A percentile compares a stretch with the other conserved stretches of the same genome.
phyloP scores from a whole-genome alignment of 352 stramenopile species.

The Globisporangium takayamanum region DNA sequence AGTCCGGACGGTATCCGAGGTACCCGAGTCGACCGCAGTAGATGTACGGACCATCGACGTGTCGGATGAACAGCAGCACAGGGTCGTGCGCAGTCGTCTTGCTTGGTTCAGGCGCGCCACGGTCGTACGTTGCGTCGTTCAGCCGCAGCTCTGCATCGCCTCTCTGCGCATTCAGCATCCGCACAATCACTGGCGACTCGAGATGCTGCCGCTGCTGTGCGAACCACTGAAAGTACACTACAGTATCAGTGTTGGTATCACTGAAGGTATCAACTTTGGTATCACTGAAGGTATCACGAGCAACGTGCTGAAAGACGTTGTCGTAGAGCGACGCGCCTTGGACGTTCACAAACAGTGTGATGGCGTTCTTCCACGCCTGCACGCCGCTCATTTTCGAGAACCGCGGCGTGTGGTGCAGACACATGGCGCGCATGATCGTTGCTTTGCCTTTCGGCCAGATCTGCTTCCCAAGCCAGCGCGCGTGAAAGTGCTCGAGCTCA shows the following conservation, averaged over 20 bases:
- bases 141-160: constrained; percentile 27
- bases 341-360: constrained; percentile 54
- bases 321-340: constrained; percentile 28
- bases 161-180: constrained; percentile 20
- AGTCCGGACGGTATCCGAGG: constrained; percentile 24
- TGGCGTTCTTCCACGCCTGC: constrained; percentile 44
- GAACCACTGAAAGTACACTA: constrained; percentile 59
- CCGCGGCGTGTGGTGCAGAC: constrained; percentile 14
- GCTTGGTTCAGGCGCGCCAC: neutral
- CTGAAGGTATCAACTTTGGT: neutral
- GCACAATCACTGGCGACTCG: constrained; percentile 23
- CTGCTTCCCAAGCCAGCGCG: constrained; percentile 40
- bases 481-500: constrained; percentile 36
- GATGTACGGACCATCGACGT: constrained; percentile 52
- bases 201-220: constrained; percentile 26
- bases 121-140: constrained; percentile 21
- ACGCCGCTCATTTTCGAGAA: constrained; percentile 48
- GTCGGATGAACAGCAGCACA: constrained; percentile 47
- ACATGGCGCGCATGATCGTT: constrained; percentile 43
- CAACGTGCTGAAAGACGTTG: constrained; percentile 39
- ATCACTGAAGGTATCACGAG: too few relatives aligned
- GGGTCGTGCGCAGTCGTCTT: constrained; percentile 7
- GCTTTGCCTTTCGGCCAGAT: constrained; percentile 44
- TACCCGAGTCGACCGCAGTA: constrained; percentile 60
- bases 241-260: neutral